Base-by-base conservation (phyloP, 495 filamentous ascomycete genomes). In the Hypoxylon rickii region DNA sequence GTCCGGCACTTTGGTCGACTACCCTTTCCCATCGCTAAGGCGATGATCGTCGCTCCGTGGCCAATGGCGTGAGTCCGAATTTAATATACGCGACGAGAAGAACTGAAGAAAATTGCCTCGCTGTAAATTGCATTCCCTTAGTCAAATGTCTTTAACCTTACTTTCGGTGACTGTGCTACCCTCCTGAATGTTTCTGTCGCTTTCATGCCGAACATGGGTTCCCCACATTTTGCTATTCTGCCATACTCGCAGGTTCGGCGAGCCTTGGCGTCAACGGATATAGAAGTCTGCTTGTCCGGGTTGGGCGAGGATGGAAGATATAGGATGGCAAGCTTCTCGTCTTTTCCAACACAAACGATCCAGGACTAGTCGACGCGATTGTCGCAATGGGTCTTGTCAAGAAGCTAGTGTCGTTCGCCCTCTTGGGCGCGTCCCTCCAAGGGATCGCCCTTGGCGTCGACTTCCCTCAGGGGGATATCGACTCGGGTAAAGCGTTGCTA, bases 401-500 rank as follows among this genome's bases (percentile, higher is more conserved):
- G 51, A 32, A 52, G 44, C 26, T 64, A 22, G 29, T 58, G 43
- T 52, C 48, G 44, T 43, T 54, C 37, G 51, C 58, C 37, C 36
- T 68, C 21, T 24, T 56, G 31, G 63, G 50, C 34, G 58, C 57
- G 49, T 61, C 62, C 56, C 55, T 66, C 26, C 63, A 44, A 48
- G 63, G 58, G 44, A 33, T 61, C 7, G 66, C 49, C 11, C 34
- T 56, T 32, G 56, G 56, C 43, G 42, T 32, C 44, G 61, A 62
- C 26, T 73, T 61, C 34, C 69, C 66, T 32, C 68, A 69, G 61
- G 64, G 47, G 17, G 67, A 74, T 19, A 70, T 76, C 52, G 64
- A 70, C 56, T 70, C 70, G 7, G 73, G 71, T 16, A 65, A 73
- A 40, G 73, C 67, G 11, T 50, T 76, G 21, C 58, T 61, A 13